Evolutionary conservation across 495 filamentous ascomycete species (phyloP).

Genomic region (Podospora tetraspora): DNA sequence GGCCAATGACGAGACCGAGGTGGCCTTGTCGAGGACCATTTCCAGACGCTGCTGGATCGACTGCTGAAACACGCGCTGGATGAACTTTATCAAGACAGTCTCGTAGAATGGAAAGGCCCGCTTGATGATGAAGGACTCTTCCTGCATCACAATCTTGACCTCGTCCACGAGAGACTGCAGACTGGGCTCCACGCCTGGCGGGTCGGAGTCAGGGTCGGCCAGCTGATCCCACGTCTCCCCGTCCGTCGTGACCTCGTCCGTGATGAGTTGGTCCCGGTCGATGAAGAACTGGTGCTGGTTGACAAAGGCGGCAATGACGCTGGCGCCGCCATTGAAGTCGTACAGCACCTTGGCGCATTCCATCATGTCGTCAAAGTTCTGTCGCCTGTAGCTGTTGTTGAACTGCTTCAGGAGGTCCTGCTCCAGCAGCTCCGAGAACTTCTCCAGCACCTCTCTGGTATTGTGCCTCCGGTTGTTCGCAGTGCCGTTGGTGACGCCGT

Average conservation of each 20-base stretch:
- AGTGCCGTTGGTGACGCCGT: conserved; percentile 51
- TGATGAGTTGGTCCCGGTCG: conserved; percentile 80
- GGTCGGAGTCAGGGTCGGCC: conserved; percentile 88
- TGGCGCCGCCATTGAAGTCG: conserved; percentile 93
- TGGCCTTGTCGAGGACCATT: conserved; percentile 92
- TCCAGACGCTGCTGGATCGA: conserved; percentile 94
- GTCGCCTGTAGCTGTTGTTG: conserved; percentile 88
- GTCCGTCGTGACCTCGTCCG: conserved; percentile 80
- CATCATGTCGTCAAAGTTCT: conserved; percentile 94
- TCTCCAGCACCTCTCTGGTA: conserved; percentile 88
- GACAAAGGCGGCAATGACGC: conserved; percentile 90
- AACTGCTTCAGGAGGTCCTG: conserved; percentile 95
- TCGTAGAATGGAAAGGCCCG: conserved; percentile 95
- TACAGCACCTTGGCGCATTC: conserved; percentile 89
- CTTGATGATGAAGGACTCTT: conserved; percentile 93
- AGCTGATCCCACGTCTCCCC: conserved; percentile 82
- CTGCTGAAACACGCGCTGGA: conserved; percentile 95
- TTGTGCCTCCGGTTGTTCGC: conserved; percentile 48
- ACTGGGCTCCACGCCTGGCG: conserved; percentile 85
- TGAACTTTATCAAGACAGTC: conserved; percentile 81
- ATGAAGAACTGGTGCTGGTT: conserved; percentile 99
- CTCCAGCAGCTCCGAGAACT: conserved; percentile 91
- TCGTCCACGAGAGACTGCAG: conserved; percentile 89
- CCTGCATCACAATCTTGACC: conserved; percentile 91
- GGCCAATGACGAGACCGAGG: conserved; percentile 80